Conservation (phyloP, 2,329 filamentous ascomycete species). For the Stemphylium vesicarium region DNA sequence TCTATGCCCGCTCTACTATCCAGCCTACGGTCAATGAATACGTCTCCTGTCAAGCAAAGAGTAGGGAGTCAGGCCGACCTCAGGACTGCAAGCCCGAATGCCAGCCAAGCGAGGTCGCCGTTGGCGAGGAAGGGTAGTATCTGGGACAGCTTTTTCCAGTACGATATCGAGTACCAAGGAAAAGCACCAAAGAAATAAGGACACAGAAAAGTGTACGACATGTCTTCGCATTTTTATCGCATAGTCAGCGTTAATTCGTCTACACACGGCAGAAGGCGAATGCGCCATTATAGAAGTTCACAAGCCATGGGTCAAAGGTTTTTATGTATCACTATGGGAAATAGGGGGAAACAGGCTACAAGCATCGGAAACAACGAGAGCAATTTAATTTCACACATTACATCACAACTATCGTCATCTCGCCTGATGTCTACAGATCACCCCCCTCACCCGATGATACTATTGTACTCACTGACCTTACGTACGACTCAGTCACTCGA, state of each 20-base stretch:
- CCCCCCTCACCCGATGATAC: too few species aligned
- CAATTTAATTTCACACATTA: too few species aligned
- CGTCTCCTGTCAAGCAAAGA: slow-evolving; percentile 25
- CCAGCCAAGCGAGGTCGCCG: slow-evolving; percentile 25
- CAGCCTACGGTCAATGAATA: slow-evolving; percentile 17
- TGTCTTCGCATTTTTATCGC: neutral
- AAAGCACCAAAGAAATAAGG: slow-evolving; percentile 41
- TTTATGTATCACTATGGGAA: too few species aligned
- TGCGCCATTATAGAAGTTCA: too few species aligned
- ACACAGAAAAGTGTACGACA: neutral
- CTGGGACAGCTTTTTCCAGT: slow-evolving; percentile 50
- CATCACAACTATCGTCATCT: too few species aligned
- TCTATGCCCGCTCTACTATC: slow-evolving; percentile 17
- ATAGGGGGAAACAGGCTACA: too few species aligned
- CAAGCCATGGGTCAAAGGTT: neutral
- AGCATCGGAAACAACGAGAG: too few species aligned
- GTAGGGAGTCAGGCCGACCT: slow-evolving; percentile 26
- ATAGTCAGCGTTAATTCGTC: too few species aligned
- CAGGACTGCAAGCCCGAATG: slow-evolving; percentile 20
- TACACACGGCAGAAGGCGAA: too few species aligned
- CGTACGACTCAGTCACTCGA: too few species aligned
- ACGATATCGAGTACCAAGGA: slow-evolving; percentile 50
- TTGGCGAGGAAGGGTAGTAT: slow-evolving; percentile 40
- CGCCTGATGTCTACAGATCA: too few species aligned
- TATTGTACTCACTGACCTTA: too few species aligned